These are phyloP conservation scores for Arthrobotrys sphaeroides DNA, from an alignment of 2,329 filamentous ascomycete species.

Conservation along the genomic window DNA sequence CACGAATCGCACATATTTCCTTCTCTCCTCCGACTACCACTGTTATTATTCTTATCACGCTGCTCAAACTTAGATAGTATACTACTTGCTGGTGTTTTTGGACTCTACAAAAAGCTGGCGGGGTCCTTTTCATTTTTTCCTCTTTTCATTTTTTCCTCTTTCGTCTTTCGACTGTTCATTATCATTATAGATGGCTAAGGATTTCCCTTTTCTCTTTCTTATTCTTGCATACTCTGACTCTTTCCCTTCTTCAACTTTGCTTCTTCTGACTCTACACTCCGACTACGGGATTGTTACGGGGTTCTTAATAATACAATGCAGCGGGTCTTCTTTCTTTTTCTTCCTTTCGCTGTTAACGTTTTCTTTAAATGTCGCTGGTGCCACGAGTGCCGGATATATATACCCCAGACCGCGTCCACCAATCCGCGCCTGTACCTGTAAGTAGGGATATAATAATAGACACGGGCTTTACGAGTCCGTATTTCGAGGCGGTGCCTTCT, in stretches of 20 bases:
- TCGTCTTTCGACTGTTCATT: too few relatives aligned
- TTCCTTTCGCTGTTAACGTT: background rate
- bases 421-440: too few relatives aligned
- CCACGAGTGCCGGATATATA: too few relatives aligned
- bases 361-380: too few relatives aligned
- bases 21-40: background rate
- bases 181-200: constrained; percentile 39
- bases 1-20: constrained; percentile 8
- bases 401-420: too few relatives aligned
- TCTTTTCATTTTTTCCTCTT: background rate
- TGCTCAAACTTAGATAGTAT: too few relatives aligned
- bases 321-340: background rate
- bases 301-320: background rate
- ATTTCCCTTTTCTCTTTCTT: constrained; percentile 1
- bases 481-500: too few relatives aligned
- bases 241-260: too few relatives aligned
- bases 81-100: constrained; percentile 26
- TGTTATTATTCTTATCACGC: background rate
- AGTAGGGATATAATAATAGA: too few relatives aligned
- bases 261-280: background rate
- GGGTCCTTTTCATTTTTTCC: constrained; percentile 5
- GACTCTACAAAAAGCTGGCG: constrained; percentile 40
- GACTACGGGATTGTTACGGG: background rate
- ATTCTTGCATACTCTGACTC: too few relatives aligned
- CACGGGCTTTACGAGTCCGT: too few relatives aligned